These are phyloP conservation scores for Apophysomyces variabilis DNA, from an alignment of 371 early-diverging fungal genomes.

Conservation along the genomic window DNA sequence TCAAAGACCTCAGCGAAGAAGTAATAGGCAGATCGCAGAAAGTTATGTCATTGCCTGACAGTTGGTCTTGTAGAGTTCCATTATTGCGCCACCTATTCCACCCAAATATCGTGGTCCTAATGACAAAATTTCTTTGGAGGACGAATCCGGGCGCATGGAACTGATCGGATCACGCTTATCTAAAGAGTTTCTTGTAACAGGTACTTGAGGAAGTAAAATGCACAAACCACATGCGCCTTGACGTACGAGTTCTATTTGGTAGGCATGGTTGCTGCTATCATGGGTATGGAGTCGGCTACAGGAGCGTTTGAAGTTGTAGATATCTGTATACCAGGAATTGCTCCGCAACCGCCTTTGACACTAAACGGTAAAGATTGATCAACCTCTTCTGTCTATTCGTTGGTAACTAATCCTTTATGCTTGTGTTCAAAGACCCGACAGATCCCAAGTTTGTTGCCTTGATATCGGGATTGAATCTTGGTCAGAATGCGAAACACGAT, in stretches of 20 bases:
- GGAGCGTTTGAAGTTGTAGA: slow-evolving; percentile 88
- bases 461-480: slow-evolving; percentile 81
- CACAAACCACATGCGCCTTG: not conserved
- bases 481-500: slow-evolving; percentile 43
- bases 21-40: slow-evolving; percentile 34
- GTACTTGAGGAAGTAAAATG: slow-evolving; percentile 27
- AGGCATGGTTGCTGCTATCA: slow-evolving; percentile 78
- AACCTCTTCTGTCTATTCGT: not conserved
- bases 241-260: not conserved
- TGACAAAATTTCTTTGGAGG: slow-evolving; percentile 79
- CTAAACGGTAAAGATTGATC: slow-evolving; percentile 20
- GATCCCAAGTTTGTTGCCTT: slow-evolving; percentile 76
- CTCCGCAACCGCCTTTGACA: slow-evolving; percentile 57
- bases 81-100: slow-evolving; percentile 64
- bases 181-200: slow-evolving; percentile 67
- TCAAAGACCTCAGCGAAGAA: slow-evolving; percentile 82
- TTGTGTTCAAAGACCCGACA: slow-evolving; percentile 2
- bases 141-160: slow-evolving; percentile 89
- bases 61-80: slow-evolving; percentile 57
- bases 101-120: slow-evolving; percentile 67
- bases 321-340: slow-evolving; percentile 73
- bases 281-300: slow-evolving; percentile 68
- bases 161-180: slow-evolving; percentile 61
- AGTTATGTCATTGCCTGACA: not conserved
- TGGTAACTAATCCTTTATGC: not conserved